Conservation (phyloP, 345 rosid species). For the Noccaea caerulescens region DNA sequence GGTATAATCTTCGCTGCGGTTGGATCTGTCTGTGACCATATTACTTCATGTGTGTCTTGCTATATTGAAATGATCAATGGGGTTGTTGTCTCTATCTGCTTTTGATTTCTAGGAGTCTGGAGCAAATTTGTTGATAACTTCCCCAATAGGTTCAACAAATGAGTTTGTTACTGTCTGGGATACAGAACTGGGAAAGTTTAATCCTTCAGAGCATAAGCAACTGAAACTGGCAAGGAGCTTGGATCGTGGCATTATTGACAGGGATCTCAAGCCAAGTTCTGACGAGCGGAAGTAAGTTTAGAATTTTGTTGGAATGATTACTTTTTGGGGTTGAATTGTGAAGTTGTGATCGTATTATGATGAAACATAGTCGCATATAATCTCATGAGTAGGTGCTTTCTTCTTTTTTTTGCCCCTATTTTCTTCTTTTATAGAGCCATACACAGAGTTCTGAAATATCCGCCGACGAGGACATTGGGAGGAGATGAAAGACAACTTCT, state of each 20-base stretch:
- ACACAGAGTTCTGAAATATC: constrained; percentile 83
- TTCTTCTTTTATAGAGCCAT: constrained; percentile 62
- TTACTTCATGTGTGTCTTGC: constrained; percentile 12
- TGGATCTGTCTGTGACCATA: constrained; percentile 8
- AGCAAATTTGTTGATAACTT: constrained; percentile 79
- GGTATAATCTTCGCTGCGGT: constrained; percentile 49
- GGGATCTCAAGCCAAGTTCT: constrained; percentile 91
- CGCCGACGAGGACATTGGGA: constrained; percentile 84
- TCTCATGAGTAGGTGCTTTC: constrained; percentile 24
- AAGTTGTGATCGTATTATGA: neutral
- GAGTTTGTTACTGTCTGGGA: constrained; percentile 96
- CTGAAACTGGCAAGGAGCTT: constrained; percentile 95
- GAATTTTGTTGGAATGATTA: constrained; percentile 10
- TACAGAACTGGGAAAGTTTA: constrained; percentile 87
- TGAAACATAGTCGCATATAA: constrained; percentile 17
- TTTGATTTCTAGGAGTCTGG: constrained; percentile 71
- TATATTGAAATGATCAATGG: constrained; percentile 12
- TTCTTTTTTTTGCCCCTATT: constrained; percentile 25
- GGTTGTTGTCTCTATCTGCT: constrained; percentile 17
- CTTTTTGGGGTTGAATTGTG: neutral
- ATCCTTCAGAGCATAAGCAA: constrained; percentile 99
- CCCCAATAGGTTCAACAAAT: constrained; percentile 88
- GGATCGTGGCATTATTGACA: constrained; percentile 95
- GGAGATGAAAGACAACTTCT: constrained; percentile 98
- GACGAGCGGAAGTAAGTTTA: constrained; percentile 79